These are phyloP conservation scores for Penicillium coffeae DNA, from an alignment of 495 filamentous ascomycete genomes.

Conservation along the genomic window DNA sequence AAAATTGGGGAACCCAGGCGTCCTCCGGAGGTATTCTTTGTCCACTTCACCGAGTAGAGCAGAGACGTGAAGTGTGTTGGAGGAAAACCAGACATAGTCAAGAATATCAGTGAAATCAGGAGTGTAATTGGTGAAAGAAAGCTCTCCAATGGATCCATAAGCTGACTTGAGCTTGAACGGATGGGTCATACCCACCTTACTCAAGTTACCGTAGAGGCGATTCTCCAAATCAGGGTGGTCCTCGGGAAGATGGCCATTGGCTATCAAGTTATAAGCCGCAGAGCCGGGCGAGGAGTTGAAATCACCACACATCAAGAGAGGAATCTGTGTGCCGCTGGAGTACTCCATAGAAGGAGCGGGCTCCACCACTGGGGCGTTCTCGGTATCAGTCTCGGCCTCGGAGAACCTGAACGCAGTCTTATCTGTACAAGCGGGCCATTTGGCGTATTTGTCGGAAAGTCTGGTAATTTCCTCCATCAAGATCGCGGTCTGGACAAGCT, in stretches of 20 bases:
- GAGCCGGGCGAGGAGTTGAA: conserved; percentile 87
- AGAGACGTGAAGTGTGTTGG: conserved; percentile 83
- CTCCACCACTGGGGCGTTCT: conserved; percentile 46
- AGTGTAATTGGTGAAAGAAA: conserved; percentile 95
- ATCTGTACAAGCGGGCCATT: conserved; percentile 70
- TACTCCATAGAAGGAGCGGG: conserved; percentile 73
- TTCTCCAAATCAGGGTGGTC: conserved; percentile 73
- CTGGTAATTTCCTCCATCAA: conserved; percentile 85
- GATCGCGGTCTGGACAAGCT: conserved; percentile 90
- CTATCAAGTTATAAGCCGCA: conserved; percentile 83
- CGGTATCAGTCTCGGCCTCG: conserved; percentile 53
- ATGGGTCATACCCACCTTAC: conserved; percentile 83
- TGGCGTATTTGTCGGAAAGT: conserved; percentile 76
- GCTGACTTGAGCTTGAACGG: conserved; percentile 90
- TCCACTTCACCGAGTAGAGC: conserved; percentile 88
- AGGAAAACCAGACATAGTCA: conserved; percentile 96
- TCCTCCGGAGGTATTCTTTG: conserved; percentile 78
- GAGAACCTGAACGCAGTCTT: conserved; percentile 69
- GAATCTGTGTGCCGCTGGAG: conserved; percentile 77
- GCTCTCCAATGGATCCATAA: conserved; percentile 71
- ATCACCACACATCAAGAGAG: conserved; percentile 87
- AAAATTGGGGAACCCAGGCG: conserved; percentile 94
- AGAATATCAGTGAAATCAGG: conserved; percentile 85
- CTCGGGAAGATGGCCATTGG: conserved; percentile 64
- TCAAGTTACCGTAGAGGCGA: conserved; percentile 83